Evolutionary conservation across 306 rosid species (phyloP).

Genomic region (Malus fusca): DNA sequence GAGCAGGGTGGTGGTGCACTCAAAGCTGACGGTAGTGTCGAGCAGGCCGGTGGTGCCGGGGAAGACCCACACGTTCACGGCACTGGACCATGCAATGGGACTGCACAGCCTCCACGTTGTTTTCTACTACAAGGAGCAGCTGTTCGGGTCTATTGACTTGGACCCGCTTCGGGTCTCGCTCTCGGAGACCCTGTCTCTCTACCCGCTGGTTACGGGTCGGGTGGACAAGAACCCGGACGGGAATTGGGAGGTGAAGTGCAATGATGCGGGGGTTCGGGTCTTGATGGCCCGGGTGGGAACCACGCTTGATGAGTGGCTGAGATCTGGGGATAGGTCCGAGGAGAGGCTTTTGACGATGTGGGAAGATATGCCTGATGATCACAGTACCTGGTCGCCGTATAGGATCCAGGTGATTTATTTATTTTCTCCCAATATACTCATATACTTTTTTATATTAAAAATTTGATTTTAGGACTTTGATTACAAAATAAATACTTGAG

Average conservation of each 20-base stretch:
- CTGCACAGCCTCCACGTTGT: constrained; percentile 38
- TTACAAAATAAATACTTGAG: too few relatives aligned
- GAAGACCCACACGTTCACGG: constrained; percentile 21
- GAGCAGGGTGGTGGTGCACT: constrained; percentile 24
- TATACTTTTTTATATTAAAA: too few relatives aligned
- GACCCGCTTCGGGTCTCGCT: constrained; percentile 45
- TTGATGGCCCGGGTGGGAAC: constrained; percentile 38
- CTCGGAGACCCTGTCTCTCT: constrained; percentile 26
- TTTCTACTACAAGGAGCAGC: constrained; percentile 40
- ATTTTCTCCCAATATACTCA: too few relatives aligned
- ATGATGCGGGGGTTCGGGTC: constrained; percentile 64
- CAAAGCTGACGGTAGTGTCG: constrained; percentile 52
- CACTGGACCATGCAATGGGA: constrained; percentile 49
- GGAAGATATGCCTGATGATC: constrained; percentile 55
- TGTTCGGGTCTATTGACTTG: constrained; percentile 37
- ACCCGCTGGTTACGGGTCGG: constrained; percentile 61
- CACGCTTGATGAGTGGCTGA: constrained; percentile 56
- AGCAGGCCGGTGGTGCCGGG: constrained; percentile 39
- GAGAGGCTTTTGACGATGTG: constrained; percentile 40
- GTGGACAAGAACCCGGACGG: constrained; percentile 28
- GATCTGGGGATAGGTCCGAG: constrained; percentile 28
- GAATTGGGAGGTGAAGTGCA: constrained; percentile 46
- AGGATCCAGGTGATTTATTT: constrained; percentile 41
- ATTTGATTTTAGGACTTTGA: too few relatives aligned
- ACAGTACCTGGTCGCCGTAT: constrained; percentile 50